Percentiles rank a stretch among this genome's conserved stretches.
Evolutionary conservation across 768 basidiomycete species (phyloP).

Genomic region (Suillus sp.): DNA sequence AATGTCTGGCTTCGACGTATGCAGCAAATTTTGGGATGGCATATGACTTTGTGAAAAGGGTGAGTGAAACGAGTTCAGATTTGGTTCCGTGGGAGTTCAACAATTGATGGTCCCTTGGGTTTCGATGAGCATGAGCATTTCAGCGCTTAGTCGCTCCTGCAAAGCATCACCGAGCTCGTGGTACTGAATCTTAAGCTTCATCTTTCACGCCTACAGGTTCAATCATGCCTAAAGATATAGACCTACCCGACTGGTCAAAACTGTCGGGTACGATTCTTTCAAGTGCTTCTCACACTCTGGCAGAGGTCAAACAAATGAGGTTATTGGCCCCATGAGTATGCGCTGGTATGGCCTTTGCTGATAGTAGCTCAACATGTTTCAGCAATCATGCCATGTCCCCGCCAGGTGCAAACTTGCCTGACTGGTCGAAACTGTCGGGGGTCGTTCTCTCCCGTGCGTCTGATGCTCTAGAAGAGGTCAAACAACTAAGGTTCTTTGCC

Average conservation of each 20-base stretch:
- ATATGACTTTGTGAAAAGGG: not conserved
- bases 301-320: not conserved
- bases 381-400: not conserved
- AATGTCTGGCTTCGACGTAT: not conserved
- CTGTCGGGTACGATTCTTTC: not conserved
- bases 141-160: not conserved
- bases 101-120: not conserved
- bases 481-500: not conserved
- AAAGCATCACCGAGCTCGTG: not conserved
- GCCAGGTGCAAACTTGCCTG: not conserved
- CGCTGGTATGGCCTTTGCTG: not conserved
- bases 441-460: not conserved
- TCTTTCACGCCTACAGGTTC: not conserved
- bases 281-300: not conserved
- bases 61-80: not conserved
- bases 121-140: not conserved
- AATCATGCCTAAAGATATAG: not conserved
- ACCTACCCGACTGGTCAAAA: not conserved
- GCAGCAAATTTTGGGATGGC: not conserved
- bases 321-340: not conserved
- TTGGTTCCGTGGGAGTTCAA: slow-evolving; percentile 1
- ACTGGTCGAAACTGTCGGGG: not conserved
- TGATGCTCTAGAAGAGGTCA: not conserved
- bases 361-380: not conserved
- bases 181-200: not conserved